phyloP scores from a whole-genome alignment of 257 asterid species.

The Lantana camara region DNA sequence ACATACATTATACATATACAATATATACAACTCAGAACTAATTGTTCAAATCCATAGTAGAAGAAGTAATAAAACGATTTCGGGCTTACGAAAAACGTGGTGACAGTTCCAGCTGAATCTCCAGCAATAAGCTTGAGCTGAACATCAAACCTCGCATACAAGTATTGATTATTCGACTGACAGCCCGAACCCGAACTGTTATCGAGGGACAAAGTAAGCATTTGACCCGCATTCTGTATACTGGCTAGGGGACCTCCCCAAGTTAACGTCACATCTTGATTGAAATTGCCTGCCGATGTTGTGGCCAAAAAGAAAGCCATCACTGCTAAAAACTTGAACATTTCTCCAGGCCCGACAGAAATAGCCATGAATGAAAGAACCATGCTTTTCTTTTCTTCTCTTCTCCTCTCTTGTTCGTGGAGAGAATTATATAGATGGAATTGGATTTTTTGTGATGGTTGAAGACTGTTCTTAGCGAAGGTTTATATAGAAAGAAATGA shows the following conservation, averaged over 20 bases:
- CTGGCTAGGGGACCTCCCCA: slow-evolving; percentile 56
- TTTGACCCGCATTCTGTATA: slow-evolving; percentile 46
- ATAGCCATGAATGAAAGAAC: slow-evolving; percentile 9
- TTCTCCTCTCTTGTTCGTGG: no score
- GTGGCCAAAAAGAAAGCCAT: slow-evolving; percentile 41
- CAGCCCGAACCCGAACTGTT: slow-evolving; percentile 69
- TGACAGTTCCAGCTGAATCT: slow-evolving; percentile 78
- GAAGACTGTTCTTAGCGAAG: slow-evolving; percentile 8
- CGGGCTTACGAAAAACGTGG: slow-evolving; percentile 59
- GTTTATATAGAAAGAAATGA: slow-evolving; percentile 21
- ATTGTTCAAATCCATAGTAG: not conserved
- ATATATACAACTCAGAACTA: not conserved
- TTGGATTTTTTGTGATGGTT: not conserved
- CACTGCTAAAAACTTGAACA: slow-evolving; percentile 23
- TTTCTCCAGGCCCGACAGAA: slow-evolving; percentile 3
- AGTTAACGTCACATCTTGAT: slow-evolving; percentile 36
- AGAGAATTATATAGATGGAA: not conserved
- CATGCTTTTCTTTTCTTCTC: no score
- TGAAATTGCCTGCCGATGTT: slow-evolving; percentile 58
- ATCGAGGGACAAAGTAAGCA: slow-evolving; percentile 53
- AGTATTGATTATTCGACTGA: slow-evolving; percentile 45
- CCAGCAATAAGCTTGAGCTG: slow-evolving; percentile 64
- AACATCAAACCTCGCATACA: slow-evolving; percentile 57
- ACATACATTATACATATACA: not conserved
- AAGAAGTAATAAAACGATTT: no score